Percentiles rank a stretch among this genome's conserved stretches.
phyloP scores from a whole-genome alignment of 1,284 basidiomycete species.

The Marasmius tenuissimus region DNA sequence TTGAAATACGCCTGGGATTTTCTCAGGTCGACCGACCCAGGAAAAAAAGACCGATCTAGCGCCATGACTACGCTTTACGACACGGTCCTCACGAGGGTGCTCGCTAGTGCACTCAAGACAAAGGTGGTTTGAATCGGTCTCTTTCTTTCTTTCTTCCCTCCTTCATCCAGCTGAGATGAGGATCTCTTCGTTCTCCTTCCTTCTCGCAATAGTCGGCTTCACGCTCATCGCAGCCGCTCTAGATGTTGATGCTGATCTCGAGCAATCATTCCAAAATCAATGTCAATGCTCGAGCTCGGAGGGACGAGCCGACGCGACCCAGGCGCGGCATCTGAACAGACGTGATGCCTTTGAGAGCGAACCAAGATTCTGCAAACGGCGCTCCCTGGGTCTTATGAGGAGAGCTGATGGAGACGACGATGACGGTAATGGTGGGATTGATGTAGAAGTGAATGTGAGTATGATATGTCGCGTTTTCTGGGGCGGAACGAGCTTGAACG shows the following conservation, averaged over 20 bases:
- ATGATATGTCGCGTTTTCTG: background rate
- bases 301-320: too few species aligned
- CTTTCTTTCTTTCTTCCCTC: background rate
- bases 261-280: background rate
- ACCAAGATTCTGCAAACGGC: background rate
- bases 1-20: too few species aligned
- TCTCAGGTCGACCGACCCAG: too few species aligned
- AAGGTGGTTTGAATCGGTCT: background rate
- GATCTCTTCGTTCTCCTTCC: background rate
- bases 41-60: too few species aligned
- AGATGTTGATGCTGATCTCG: background rate
- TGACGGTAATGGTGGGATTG: slow-evolving; percentile 1
- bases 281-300: background rate
- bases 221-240: background rate
- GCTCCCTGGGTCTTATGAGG: background rate
- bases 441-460: slow-evolving; percentile 7
- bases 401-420: slow-evolving; percentile 10
- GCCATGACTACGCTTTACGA: too few species aligned
- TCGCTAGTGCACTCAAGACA: too few species aligned
- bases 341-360: background rate
- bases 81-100: too few species aligned
- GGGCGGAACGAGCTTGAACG: background rate
- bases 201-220: background rate
- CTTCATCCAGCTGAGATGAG: background rate
- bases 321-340: background rate